Evolutionary conservation across 768 basidiomycete species (phyloP), one percentile per base, ranked within the genome.

Genomic region (Fomitopsis serialis): DNA sequence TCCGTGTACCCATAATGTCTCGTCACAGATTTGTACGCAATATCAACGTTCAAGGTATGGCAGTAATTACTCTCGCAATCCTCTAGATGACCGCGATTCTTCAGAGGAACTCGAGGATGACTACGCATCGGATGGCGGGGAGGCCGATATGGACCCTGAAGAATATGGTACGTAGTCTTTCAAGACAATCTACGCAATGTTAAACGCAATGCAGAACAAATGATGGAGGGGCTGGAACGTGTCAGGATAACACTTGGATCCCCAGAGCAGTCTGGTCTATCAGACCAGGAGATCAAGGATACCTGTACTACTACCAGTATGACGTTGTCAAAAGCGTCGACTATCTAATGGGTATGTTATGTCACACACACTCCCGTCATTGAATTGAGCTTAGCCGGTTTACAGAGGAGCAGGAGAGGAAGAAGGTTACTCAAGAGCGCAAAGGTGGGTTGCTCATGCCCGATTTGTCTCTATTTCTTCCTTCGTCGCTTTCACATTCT

Each of bases 21-120:
- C 79, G 97, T 68, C 97, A 98, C 71, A 85, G 94, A 65, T 80
- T 86, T 70, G 77, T 98, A 58, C 78, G 89, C 58, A 93, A 94
- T 71, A 73, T 98, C 25, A 84, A 97, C 68, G 74, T 97, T 40
- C 74, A 82, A 54, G 86, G 89, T 85, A 44, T 25, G 69, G 11
- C 54, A 45, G 32, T 4, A 19, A 36, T 15, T 21, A 45, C n/a
- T 27, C 32, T 10, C 23, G 7, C 36, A 12, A 12, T 49, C 35
- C 24, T 6, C 5, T 35, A 46, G 45, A 54, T 50, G 51, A 10
- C 55, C 44, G 50, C 43, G 12, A 22, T 13, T 44, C 25, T 56
- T n/a, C 61, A 93, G 95, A 85, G 66, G 94, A 92, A 71, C 77
- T 95, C 58, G 86, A 93, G 44, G 93, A 95, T 60, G 84, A 85